phyloP scores from a whole-genome alignment of 1,284 basidiomycete genomes.

The Malassezia globosa region DNA sequence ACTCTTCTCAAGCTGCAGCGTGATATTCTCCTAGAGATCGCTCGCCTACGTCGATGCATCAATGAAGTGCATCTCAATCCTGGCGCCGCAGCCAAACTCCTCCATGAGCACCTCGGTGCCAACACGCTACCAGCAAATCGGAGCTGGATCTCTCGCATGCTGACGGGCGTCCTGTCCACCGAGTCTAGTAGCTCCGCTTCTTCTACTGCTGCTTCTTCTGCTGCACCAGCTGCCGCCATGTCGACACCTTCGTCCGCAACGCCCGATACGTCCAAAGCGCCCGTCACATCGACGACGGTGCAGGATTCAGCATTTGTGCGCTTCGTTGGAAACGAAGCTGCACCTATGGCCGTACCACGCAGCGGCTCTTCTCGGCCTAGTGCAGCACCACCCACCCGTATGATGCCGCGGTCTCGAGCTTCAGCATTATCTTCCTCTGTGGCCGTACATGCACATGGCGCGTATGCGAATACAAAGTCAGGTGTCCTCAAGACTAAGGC shows the following conservation, averaged over 20 bases:
- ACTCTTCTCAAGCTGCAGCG: conserved; percentile 71
- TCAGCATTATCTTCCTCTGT: conserved; percentile 1
- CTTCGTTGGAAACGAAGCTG: background rate
- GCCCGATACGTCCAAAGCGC: background rate
- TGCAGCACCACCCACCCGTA: conserved; percentile 3
- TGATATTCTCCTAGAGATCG: conserved; percentile 72
- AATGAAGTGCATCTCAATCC: conserved; percentile 89
- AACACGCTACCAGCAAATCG: conserved; percentile 8
- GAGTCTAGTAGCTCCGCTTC: background rate
- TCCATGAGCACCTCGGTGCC: conserved; percentile 38
- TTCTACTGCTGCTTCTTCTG: background rate
- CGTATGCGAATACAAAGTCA: conserved; percentile 6
- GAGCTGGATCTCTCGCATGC: conserved; percentile 16
- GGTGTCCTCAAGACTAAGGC: conserved; percentile 6
- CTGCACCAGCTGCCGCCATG: background rate
- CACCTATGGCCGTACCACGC: conserved; percentile 4
- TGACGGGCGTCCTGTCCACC: conserved; percentile 3
- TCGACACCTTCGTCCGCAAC: background rate
- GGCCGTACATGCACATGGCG: conserved; percentile 6
- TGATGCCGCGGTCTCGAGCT: background rate
- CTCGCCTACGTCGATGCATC: conserved; percentile 66
- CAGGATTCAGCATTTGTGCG: conserved; percentile 7
- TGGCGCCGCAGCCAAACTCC: conserved; percentile 51
- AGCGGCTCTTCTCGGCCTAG: background rate
- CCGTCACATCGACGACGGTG: background rate